A percentile compares a stretch with the other conserved stretches of the same genome.
These are phyloP conservation scores for Nitzschia palea DNA, from an alignment of 108 stramenopile genomes.

Conservation along the genomic window DNA sequence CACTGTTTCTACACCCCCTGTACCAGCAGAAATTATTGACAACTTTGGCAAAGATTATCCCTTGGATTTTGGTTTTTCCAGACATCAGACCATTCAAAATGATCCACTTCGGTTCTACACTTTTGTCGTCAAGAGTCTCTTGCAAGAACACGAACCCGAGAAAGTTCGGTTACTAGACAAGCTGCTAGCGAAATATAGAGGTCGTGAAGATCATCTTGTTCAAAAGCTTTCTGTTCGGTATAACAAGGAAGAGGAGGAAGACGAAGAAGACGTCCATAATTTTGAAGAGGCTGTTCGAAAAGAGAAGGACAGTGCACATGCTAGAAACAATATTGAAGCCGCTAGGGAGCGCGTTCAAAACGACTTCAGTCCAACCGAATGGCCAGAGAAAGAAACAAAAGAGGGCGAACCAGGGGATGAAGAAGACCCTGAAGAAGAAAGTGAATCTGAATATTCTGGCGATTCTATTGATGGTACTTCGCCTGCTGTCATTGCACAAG, in stretches of 20 bases:
- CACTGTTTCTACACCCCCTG: conserved; percentile 30
- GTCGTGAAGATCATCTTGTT: conserved; percentile 82
- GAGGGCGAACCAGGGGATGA: conserved; percentile 39
- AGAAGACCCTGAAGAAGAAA: conserved; percentile 38
- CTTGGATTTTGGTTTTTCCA: conserved; percentile 61
- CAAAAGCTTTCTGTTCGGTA: conserved; percentile 82
- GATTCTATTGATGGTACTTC: conserved; percentile 83
- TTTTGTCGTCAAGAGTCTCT: conserved; percentile 65
- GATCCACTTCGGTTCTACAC: conserved; percentile 79
- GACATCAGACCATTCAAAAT: conserved; percentile 70
- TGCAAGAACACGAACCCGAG: conserved; percentile 84
- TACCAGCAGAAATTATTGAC: conserved; percentile 57
- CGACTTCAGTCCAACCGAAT: conserved; percentile 27
- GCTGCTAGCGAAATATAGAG: conserved; percentile 82
- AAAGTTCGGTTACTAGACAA: conserved; percentile 84
- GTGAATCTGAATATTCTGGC: conserved; percentile 57
- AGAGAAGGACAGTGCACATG: conserved; percentile 45
- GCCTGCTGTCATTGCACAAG: conserved; percentile 88
- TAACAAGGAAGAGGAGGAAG: conserved; percentile 52
- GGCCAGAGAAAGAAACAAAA: conserved; percentile 59
- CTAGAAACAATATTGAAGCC: conserved; percentile 32
- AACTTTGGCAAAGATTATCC: conserved; percentile 68
- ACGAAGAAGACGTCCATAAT: conserved; percentile 4
- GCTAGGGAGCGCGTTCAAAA: conserved; percentile 40
- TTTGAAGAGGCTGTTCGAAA: conserved; percentile 67